Evolutionary conservation across 345 rosid species (phyloP), one percentile per base, ranked within the genome.

Genomic region (Iberis pinnata): DNA sequence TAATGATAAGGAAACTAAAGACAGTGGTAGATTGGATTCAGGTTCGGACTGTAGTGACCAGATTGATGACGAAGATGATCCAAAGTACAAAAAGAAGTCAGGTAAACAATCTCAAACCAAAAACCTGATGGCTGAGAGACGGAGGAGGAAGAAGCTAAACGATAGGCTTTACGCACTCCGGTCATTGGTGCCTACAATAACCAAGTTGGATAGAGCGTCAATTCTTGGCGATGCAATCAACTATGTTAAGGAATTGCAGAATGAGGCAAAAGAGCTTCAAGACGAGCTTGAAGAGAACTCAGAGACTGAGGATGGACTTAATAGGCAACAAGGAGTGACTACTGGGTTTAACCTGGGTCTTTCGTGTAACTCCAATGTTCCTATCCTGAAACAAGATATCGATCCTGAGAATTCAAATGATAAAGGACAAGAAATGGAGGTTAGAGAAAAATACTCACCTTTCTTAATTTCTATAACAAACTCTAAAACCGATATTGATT

Each of bases 401-500:
- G 82, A 77, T 31, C 15, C 57, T n/a, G 83, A 77, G 17, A 65
- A 24, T 37, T 38, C 70, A 33, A 75, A 58, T 33, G 86, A 85
- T 35, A 82, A 83, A 76, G 76, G 78, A 63, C 98, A 83, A 56
- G 96, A 85, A 49, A 92, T 92, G 96, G 98, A 84, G 98, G 96
- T 82, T 43, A 32, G 64, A 65, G n/a, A 1, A 18, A 51, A 27
- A 19, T 18, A 25, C 43, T 50, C 13, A 56, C 39, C 14, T 43
- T 43, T 35, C 20, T 43, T n/a, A n/a, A n/a, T n/a, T n/a, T 57
- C 18, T 59, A 12, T 27, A 24, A 8, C 40, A 37, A 43, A 43
- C 24, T 58, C 6, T 51, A 29, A 2, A 51, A 66, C n/a, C 20
- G 17, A 3, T n/a, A n/a, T n/a, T n/a, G n/a, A 36, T 53, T 1